Evolutionary conservation across 139 green algal species (phyloP).

Genomic region (Ettlia oleoabundans): DNA sequence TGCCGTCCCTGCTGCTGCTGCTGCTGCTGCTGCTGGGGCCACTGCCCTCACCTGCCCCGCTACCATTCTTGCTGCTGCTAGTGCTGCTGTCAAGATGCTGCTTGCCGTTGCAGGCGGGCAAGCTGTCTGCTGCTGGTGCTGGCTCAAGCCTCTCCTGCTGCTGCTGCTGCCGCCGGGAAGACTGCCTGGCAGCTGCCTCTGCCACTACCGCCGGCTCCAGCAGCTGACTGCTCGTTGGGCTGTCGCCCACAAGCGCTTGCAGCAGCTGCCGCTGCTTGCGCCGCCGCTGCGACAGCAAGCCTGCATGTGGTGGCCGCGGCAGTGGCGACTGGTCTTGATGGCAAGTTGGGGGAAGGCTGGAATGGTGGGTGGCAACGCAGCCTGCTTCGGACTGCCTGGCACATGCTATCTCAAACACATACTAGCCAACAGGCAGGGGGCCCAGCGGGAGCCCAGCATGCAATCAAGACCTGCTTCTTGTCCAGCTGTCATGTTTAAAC

Average conservation of each 20-base stretch:
- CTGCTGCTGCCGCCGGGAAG: slow-evolving; percentile 4
- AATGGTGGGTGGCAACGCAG: too few relatives aligned
- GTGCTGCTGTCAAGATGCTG: background rate
- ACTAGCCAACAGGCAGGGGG: too few relatives aligned
- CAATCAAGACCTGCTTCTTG: too few relatives aligned
- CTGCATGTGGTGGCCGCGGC: slow-evolving; percentile 13
- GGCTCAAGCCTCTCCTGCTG: background rate
- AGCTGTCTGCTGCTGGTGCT: background rate
- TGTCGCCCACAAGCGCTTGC: slow-evolving; percentile 37
- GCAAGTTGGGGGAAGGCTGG: too few relatives aligned
- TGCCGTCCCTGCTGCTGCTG: background rate
- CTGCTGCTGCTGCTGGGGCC: background rate
- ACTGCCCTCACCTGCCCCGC: too few relatives aligned
- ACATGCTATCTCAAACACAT: too few relatives aligned
- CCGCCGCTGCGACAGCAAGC: slow-evolving; percentile 47
- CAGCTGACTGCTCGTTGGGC: background rate
- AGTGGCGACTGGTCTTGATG: too few relatives aligned
- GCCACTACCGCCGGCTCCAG: background rate
- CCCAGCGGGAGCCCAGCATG: too few relatives aligned
- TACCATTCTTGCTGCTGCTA: background rate
- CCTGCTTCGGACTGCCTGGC: too few relatives aligned
- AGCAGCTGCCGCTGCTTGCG: slow-evolving; percentile 53
- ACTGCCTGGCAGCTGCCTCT: background rate
- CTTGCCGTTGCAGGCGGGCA: background rate
- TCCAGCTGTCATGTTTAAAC: too few relatives aligned